phyloP scores from a whole-genome alignment of 371 early-diverging fungal species.

The Blakeslea trispora region DNA sequence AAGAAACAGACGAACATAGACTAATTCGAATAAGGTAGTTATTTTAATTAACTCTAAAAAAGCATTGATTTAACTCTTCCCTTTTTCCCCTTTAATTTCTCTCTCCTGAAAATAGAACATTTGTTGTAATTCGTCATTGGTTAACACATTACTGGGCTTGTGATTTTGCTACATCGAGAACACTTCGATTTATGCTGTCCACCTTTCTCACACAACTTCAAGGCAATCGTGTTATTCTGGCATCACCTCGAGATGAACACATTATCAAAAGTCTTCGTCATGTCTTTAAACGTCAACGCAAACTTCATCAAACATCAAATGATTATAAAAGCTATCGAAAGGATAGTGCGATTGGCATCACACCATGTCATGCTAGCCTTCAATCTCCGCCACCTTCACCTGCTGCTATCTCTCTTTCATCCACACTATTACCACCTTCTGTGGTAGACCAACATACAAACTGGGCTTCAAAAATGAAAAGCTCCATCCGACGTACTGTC shows the following conservation, averaged over 20 bases:
- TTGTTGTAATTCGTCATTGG: conserved; percentile 57
- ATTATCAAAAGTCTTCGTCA: conserved; percentile 43
- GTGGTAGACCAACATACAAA: neutral
- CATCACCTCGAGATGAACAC: conserved; percentile 46
- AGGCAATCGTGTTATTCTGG: conserved; percentile 36
- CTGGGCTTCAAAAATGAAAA: neutral
- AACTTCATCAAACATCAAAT: conserved; percentile 12
- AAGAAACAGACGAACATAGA: conserved; percentile 40
- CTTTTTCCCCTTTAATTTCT: neutral
- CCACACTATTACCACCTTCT: too few species aligned
- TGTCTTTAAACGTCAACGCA: conserved; percentile 46
- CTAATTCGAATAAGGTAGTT: conserved; percentile 50
- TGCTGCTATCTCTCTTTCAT: conserved; percentile 7
- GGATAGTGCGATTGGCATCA: conserved; percentile 40
- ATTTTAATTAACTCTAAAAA: conserved; percentile 1
- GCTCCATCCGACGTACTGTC: neutral
- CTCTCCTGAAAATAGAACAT: conserved; percentile 33
- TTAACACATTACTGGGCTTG: conserved; percentile 48
- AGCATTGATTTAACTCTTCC: too few species aligned
- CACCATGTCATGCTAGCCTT: conserved; percentile 2
- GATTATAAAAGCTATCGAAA: conserved; percentile 12
- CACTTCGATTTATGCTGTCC: conserved; percentile 47
- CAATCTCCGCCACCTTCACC: conserved; percentile 25
- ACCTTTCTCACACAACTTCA: conserved; percentile 50
- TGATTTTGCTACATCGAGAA: conserved; percentile 46